Evolutionary conservation across 305 asterid species (phyloP), one percentile per base, ranked within the genome.

Genomic region (Fraxinus nigra): DNA sequence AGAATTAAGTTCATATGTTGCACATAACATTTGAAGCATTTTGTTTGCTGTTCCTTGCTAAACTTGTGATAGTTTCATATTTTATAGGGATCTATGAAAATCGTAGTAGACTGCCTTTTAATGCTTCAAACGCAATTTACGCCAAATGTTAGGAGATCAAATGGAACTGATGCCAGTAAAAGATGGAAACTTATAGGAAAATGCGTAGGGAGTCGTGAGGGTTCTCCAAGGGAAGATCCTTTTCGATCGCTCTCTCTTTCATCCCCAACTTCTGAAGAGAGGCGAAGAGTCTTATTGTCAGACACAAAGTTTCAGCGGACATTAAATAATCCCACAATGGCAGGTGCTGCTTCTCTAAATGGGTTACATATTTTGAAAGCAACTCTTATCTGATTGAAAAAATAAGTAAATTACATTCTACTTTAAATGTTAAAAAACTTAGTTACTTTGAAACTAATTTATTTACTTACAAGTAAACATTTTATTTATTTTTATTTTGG

Each of bases 51-150:
- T 43, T 69, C 18, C 38, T 46, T 8, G 22, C 20, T 37, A 33
- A 63, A 80, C 43, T 56, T 75, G 56, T 59, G 20, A 33, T 69
- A 32, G 77, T 65, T 69, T 40, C 32, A 37, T 67, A 16, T 76
- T 72, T 63, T 83, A 76, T 84, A 96, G 98, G 99, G 99, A 74
- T 90, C 97, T 11, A 91, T 96, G 95, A 91, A 86, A 85, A 81
- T 82, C 16, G 95, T 96, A 4, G 38, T 91, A 80, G 98, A 93
- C 80, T 93, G 97, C 90, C 95, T 96, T 77, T 84, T 90, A 78
- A 88, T 92, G 32, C 90, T 96, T 13, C 85, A 88, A 83, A 84
- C 91, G 24, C 92, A 92, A 46, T 90, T 90, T 80, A 87, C 83
- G 86, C 59, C 90, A 40, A 85, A 81, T 78, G 40, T 54, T 30